Evolutionary conservation across 2,329 filamentous ascomycete genomes (phyloP), one percentile per base, ranked within the genome.

Genomic region (Diaporthe amygdali): DNA sequence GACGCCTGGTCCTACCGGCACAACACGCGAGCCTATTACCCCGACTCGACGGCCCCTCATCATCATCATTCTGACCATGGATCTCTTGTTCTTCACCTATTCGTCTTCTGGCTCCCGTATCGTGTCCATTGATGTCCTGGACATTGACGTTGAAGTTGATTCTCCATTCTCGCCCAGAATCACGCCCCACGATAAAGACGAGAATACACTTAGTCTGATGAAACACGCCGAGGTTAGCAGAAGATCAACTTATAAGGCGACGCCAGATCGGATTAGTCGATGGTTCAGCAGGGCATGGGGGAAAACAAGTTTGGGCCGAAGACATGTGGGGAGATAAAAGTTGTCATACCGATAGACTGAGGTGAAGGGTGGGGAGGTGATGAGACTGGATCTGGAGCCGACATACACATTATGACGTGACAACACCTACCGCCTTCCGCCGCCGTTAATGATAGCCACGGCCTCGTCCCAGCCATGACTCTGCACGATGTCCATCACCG

Each of bases 381-480:
- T n/a, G n/a, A n/a, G 22, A 30, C 30, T 56, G 51, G 64, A 49
- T 56, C 55, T 47, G 67, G 41, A 51, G 52, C 47, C 44, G 39
- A 68, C 44, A 66, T 59, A 54, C 56, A 63, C n/a, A n/a, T n/a
- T n/a, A 39, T 54, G 54, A 46, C 32, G 32, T 41, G 51, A 34
- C 41, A 63, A 41, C 46, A 73, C 72, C 67, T 73, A 73, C 72
- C 72, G 72, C 70, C 72, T 63, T 39, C 67, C 67, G 63, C 66
- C 52, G 41, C 55, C 67, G 66, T 63, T 81, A 30, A 90, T 77
- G 59, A 89, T 83, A 49, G 82, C 78, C 5, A 84, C 83, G 0
- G 86, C 88, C 78, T 91, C 90, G 9, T 86, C 84, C 87, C 90
- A 90, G 12, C 88, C 88, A 32, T 89, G 82, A 32, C 86, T 85